Conservation (phyloP, 345 rosid species). For the Lepidium sativum region DNA sequence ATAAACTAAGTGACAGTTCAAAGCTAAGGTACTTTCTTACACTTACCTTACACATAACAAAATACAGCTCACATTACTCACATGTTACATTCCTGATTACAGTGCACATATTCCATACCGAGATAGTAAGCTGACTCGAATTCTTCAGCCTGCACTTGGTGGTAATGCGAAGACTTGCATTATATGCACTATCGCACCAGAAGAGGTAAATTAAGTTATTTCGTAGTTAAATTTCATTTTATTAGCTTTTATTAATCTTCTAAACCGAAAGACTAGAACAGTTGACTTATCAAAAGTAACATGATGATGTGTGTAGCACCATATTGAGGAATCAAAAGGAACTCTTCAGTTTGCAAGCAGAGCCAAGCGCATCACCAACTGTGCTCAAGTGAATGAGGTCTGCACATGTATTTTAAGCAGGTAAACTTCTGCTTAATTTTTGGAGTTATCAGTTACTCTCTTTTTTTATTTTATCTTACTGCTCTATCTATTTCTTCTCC, state of each 20-base stretch:
- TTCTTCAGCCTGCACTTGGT: constrained; percentile 96
- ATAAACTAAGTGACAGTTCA: constrained; percentile 75
- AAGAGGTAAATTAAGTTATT: constrained; percentile 52
- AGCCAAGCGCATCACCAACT: constrained; percentile 90
- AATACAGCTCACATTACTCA: constrained; percentile 1
- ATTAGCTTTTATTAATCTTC: not conserved
- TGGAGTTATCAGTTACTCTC: not conserved
- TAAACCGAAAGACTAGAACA: not conserved
- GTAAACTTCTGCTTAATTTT: not conserved
- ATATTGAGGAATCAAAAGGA: constrained; percentile 93
- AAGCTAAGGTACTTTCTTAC: constrained; percentile 53
- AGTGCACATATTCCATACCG: constrained; percentile 97
- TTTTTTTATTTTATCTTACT: not conserved
- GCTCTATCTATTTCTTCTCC: not conserved
- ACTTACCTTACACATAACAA: not conserved
- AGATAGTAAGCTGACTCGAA: constrained; percentile 95
- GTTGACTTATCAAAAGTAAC: not conserved
- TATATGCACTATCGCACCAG: constrained; percentile 95
- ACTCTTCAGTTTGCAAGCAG: constrained; percentile 94
- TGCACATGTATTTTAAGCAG: constrained; percentile 1
- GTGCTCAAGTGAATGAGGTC: constrained; percentile 97
- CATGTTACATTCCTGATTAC: constrained; percentile 14
- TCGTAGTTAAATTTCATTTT: not conserved
- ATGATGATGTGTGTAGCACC: constrained; percentile 40
- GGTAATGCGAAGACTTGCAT: constrained; percentile 97